Base-by-base conservation (phyloP, 345 rosid genomes). In the Rubroshorea leprosula region DNA sequence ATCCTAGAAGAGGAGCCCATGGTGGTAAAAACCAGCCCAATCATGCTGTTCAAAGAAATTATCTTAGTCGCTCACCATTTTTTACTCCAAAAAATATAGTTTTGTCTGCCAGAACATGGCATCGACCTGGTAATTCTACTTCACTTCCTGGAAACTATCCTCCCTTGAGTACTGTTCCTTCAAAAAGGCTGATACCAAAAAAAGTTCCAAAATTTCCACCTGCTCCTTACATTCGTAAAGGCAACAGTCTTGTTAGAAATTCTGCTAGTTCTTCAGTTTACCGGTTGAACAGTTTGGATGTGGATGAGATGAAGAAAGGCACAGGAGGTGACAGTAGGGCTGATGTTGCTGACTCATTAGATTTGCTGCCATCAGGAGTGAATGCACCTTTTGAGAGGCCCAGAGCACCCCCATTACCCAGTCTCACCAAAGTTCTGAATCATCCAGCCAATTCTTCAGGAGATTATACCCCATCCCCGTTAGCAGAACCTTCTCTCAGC, bases 41-140 rank as follows among this genome's bases (percentile, higher is more conserved):
- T n/a, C n/a, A n/a, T n/a, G n/a, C n/a, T n/a, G n/a, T n/a, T n/a
- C n/a, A n/a, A n/a, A n/a, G n/a, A n/a, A n/a, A n/a, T n/a, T n/a
- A n/a, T n/a, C n/a, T n/a, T n/a, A n/a, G n/a, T n/a, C n/a, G n/a
- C n/a, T n/a, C n/a, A n/a, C n/a, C n/a, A n/a, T n/a, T n/a, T n/a
- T n/a, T n/a, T n/a, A n/a, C n/a, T n/a, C n/a, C n/a, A n/a, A n/a
- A n/a, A n/a, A n/a, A n/a, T n/a, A n/a, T n/a, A n/a, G n/a, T n/a
- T n/a, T n/a, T n/a, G n/a, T n/a, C n/a, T n/a, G n/a, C 77, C 50
- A 77, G 76, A 66, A 93, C 96, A 54, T 93, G 99, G 97, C 86
- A 68, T 55, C 85, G 99, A 54, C 61, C 68, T 23, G 68, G 72
- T 49, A 69, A 47, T 64, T 26, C 70, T 47, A 68, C 78, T 70